A percentile compares a stretch with the other conserved stretches of the same genome.
Evolutionary conservation across 345 rosid genomes (phyloP).

Genomic region (Citrus glauca): DNA sequence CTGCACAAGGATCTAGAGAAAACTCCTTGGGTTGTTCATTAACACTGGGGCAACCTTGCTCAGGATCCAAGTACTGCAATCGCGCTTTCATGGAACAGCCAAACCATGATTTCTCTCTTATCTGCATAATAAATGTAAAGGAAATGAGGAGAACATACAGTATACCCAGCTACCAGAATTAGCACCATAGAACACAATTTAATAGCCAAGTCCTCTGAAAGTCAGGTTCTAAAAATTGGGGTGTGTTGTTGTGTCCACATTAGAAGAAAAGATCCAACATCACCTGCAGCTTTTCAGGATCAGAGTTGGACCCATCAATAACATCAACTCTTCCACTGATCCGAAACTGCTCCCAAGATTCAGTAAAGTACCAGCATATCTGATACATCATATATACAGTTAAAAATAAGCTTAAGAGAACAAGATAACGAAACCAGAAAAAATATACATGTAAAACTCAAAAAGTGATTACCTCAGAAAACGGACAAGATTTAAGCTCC

Average conservation of each 20-base stretch:
- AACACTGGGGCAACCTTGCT: conserved; percentile 56
- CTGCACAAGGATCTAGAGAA: conserved; percentile 54
- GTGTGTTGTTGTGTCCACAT: not conserved
- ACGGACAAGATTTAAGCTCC: conserved; percentile 75
- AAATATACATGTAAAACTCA: not conserved
- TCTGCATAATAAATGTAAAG: conserved; percentile 36
- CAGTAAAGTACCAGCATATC: conserved; percentile 92
- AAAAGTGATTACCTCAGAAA: conserved; percentile 62
- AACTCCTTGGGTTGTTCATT: conserved; percentile 32
- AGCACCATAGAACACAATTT: not conserved
- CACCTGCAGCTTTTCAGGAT: conserved; percentile 69
- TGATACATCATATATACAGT: conserved; percentile 1
- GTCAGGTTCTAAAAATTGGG: not conserved
- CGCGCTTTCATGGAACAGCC: conserved; percentile 67
- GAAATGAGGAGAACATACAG: conserved; percentile 2
- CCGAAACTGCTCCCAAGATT: conserved; percentile 90
- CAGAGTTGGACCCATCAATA: conserved; percentile 60
- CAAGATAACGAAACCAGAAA: not conserved
- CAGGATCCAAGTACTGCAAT: conserved; percentile 56
- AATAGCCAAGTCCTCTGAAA: not conserved
- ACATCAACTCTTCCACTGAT: conserved; percentile 74
- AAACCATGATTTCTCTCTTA: conserved; percentile 78
- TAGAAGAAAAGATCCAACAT: not conserved
- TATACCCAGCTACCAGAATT: not conserved
- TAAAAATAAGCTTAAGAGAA: not conserved